Base-by-base conservation (phyloP, 2,329 filamentous ascomycete genomes). In the Echinosphaeria canescens region DNA sequence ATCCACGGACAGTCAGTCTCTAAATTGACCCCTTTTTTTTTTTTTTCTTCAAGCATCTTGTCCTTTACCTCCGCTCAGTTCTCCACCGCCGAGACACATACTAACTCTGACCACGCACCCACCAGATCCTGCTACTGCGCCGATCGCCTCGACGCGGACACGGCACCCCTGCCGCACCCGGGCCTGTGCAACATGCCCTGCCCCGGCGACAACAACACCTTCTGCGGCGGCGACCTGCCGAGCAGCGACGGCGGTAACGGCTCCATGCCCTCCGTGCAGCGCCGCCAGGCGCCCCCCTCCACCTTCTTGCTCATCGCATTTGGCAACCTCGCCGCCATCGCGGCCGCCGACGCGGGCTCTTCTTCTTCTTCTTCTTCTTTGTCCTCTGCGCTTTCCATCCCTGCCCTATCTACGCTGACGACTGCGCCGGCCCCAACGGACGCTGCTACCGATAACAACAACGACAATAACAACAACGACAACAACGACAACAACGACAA, bases 91-190 rank as follows among this genome's bases (percentile, higher is more conserved):
- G n/a, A n/a, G n/a, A n/a, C n/a, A n/a, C n/a, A n/a, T n/a, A n/a
- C n/a, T n/a, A n/a, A n/a, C n/a, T n/a, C n/a, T n/a, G n/a, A n/a
- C n/a, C n/a, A n/a, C n/a, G n/a, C n/a, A n/a, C n/a, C n/a, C n/a
- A n/a, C 19, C 20, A 34, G 29, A 4, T 31, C 26, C 10, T 62
- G 57, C 36, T 58, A 54, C 40, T 62, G 58, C 30, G 53, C 54
- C 18, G 41, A 49, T 10, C 30, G 27, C 2, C 41, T 61, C 12
- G 51, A 53, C 20, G 39, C 41, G 4, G 43, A 47, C 24, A 51
- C 54, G n/a, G 42, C 35, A 10, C 48, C 53, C 10, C 33, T 48
- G 2, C 27, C 31, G 2, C 38, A 38, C 23, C 40, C 42, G 25
- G 34, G 33, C 11, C 31, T 35, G 18, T 59, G 57, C 33, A 34